Evolutionary conservation across 208 protist genomes (phyloP).

Genomic region (Borovskyia barvae): DNA sequence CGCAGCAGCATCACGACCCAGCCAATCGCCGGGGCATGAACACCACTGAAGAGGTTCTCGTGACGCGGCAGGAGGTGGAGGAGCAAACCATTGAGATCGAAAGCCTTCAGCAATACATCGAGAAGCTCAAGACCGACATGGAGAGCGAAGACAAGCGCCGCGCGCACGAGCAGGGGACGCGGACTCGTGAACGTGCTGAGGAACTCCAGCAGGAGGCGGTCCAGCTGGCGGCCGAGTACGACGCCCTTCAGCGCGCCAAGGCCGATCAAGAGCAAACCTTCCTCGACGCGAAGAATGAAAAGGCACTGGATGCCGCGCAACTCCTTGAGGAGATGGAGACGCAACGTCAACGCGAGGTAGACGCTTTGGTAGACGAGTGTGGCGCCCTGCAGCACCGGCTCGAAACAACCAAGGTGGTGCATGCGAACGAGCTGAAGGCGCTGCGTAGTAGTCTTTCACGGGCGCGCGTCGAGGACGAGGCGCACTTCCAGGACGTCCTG

Average conservation of each 20-base stretch:
- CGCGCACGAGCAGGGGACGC: slow-evolving; percentile 91
- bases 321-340: slow-evolving; percentile 77
- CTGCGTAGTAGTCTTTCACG: slow-evolving; percentile 30
- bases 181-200: slow-evolving; percentile 88
- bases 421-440: slow-evolving; percentile 36
- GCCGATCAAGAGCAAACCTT: slow-evolving; percentile 92
- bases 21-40: slow-evolving; percentile 9
- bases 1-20: slow-evolving; percentile 21
- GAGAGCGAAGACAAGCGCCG: slow-evolving; percentile 94
- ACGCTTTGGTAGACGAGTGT: slow-evolving; percentile 80
- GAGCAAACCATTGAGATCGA: slow-evolving; percentile 83
- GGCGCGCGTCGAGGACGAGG: slow-evolving; percentile 56
- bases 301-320: slow-evolving; percentile 65
- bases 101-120: slow-evolving; percentile 84
- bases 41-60: slow-evolving; percentile 90
- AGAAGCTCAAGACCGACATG: slow-evolving; percentile 91
- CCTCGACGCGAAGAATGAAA: slow-evolving; percentile 83
- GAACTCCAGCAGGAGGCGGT: slow-evolving; percentile 85
- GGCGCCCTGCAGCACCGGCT: slow-evolving; percentile 59
- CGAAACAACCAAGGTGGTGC: slow-evolving; percentile 47
- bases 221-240: slow-evolving; percentile 70
- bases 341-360: slow-evolving; percentile 85
- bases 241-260: slow-evolving; percentile 77
- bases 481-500: slow-evolving; percentile 82
- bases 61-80: slow-evolving; percentile 93